A percentile compares a stretch with the other conserved stretches of the same genome.
These are phyloP conservation scores for Solanum clarkiae DNA, from an alignment of 257 asterid genomes.

Conservation along the genomic window DNA sequence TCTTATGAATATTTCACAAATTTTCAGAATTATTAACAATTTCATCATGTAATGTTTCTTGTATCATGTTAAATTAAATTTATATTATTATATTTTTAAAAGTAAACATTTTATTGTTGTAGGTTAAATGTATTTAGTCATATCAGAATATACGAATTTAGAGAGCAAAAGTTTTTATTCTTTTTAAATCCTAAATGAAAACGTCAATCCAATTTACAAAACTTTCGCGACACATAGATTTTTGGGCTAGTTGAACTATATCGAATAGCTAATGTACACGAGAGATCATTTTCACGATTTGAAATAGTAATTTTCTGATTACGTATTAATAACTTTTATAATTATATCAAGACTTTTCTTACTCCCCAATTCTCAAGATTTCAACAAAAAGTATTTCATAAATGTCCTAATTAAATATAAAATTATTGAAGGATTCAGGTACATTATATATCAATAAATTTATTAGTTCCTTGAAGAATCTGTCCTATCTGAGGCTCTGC, in stretches of 20 bases:
- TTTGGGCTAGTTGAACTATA: neutral
- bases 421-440: neutral
- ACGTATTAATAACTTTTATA: neutral
- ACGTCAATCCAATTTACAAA: neutral
- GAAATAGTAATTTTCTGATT: fast-evolving
- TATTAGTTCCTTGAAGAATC: neutral
- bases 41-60: neutral
- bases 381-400: neutral
- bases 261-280: fast-evolving
- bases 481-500: neutral
- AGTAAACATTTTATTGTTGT: neutral
- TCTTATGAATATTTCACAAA: neutral
- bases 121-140: no score
- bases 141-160: fast-evolving
- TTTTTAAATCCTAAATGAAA: neutral
- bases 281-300: fast-evolving
- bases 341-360: neutral
- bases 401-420: neutral
- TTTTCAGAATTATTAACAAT: neutral
- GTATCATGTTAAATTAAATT: neutral
- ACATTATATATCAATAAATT: neutral
- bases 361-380: neutral
- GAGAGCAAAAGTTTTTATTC: neutral
- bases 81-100: neutral
- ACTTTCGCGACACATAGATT: neutral